Base-by-base conservation (phyloP, 352 stramenopile species). In the Phytophthora sojae region DNA sequence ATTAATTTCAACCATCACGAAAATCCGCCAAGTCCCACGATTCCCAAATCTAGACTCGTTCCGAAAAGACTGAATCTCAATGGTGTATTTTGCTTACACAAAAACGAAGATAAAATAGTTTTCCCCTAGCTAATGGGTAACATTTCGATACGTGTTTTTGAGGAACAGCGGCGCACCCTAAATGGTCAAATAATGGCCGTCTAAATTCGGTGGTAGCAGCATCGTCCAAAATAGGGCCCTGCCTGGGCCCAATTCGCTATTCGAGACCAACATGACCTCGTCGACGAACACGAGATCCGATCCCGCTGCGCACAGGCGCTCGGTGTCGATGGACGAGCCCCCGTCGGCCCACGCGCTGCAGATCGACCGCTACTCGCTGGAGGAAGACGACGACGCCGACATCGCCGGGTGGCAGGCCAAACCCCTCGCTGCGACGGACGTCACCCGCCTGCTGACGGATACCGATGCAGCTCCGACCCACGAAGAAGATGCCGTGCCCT, bases 401-500 rank as follows among this genome's bases (percentile, higher is more conserved):
- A 12, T 8, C 9, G 8, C 32, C n/a, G 55, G 30, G 3, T 71
- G 68, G 68, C 68, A 75, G 52, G 19, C 52, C 62, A 75, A 75
- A 25, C 57, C 69, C 12, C 14, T 57, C 8, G 29, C 37, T 21
- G 30, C 47, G 8, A 57, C 49, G 37, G 69, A 73, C 56, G 52
- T 37, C 30, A 67, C 12, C 1, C 59, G 53, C 15, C 64, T 70
- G 30, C 54, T 73, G 30, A 15, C 7, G 11, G 62, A 58, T 14
- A 19, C 57, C 52, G 35, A 67, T 4, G 23, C 42, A 15, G 6
- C 15, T 2, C 35, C n/a, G 17, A 39, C 32, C 7, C 32, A 39
- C 32, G 45, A 58, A 12, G 58, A 64, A 63, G 32, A 64, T 9
- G 53, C 14, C 4, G 30, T 77, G 42, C 81, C 82, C 17, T 76